These are phyloP conservation scores for Quercus lobata DNA, from an alignment of 331 rosid species.

Conservation along the genomic window DNA sequence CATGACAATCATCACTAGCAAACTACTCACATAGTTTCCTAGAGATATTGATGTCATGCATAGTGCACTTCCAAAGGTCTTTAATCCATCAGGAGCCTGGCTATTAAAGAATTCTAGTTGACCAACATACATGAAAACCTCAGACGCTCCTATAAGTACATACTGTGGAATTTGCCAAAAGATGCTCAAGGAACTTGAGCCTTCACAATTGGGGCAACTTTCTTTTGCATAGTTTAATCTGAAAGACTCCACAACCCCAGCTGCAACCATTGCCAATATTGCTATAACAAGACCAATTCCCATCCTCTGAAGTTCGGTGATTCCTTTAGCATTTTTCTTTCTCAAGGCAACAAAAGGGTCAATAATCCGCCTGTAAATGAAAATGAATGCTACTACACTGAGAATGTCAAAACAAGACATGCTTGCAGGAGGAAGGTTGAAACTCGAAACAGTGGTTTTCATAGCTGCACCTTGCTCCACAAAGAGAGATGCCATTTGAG, in stretches of 20 bases:
- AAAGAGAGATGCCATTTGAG: constrained; percentile 87
- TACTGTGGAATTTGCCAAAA: constrained; percentile 89
- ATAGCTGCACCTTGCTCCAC: constrained; percentile 91
- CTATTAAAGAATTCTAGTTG: constrained; percentile 77
- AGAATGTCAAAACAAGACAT: constrained; percentile 87
- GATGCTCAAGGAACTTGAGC: constrained; percentile 53
- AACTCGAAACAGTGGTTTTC: constrained; percentile 48
- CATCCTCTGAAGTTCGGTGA: constrained; percentile 75
- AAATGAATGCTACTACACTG: constrained; percentile 68
- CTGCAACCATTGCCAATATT: constrained; percentile 63
- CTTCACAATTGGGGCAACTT: constrained; percentile 27
- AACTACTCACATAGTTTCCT: constrained; percentile 73
- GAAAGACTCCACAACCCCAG: constrained; percentile 59
- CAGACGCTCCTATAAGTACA: constrained; percentile 67
- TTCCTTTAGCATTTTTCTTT: constrained; percentile 30
- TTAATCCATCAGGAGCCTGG: constrained; percentile 75
- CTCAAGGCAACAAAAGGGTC: constrained; percentile 38
- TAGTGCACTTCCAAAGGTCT: constrained; percentile 87
- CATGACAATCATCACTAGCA: constrained; percentile 74
- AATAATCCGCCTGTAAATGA: constrained; percentile 51
- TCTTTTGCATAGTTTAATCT: constrained; percentile 35
- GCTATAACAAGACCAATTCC: constrained; percentile 78
- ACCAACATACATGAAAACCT: constrained; percentile 88
- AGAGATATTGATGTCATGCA: constrained; percentile 88
- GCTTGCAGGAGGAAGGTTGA: constrained; percentile 78